Base-by-base conservation (phyloP, 1,139 yeast species). In the Meyerozyma guilliermondii region DNA sequence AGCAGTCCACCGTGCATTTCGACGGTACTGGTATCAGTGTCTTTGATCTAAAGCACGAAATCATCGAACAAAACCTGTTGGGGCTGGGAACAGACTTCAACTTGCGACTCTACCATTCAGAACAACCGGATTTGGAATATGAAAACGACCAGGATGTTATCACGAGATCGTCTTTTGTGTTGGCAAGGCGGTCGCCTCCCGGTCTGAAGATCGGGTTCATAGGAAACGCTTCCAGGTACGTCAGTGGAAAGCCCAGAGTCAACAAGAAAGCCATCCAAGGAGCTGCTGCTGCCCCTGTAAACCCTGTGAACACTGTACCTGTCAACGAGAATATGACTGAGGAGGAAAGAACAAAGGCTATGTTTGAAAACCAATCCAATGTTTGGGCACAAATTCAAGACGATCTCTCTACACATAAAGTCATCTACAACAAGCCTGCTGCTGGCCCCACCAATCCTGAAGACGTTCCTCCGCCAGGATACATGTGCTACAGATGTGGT, bases 11-110 rank as follows among this genome's bases (percentile, higher is more conserved):
- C 38, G 80, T 92, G 38, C 78, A 84, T 41, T 94, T 92, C 60
- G 98, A 94, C 62, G 98, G 98, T 24, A 91, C 98, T 0, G 97
- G 98, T 28, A 81, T 94, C 43, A 87, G 95, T 9, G 96, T 91
- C 10, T 92, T 91, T 66, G 98, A 92, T 59, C 70, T 92, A 49
- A 94, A 94, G 64, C 80, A 92, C 50, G 98, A 92, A 55, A 89
- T 92, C 45, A 84, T 94, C 40, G 63, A 75, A 26, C 88, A 83
- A 40, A 92, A 91, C 63, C 87, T 82, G 54, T 68, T 92, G 18
- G 91, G 92, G 3, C 81, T 83, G 45, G 95, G 96, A 1, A 78
- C 83, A 4, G 96, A 88, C 57, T 88, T 91, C 56, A 94, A 87
- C 58, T 66, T 92, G 40, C 67, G 78, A 42, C 60, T 94, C 30